A percentile compares a stretch with the other conserved stretches of the same genome.
Evolutionary conservation across 495 filamentous ascomycete species (phyloP).

Genomic region (Entonaema liquescens): DNA sequence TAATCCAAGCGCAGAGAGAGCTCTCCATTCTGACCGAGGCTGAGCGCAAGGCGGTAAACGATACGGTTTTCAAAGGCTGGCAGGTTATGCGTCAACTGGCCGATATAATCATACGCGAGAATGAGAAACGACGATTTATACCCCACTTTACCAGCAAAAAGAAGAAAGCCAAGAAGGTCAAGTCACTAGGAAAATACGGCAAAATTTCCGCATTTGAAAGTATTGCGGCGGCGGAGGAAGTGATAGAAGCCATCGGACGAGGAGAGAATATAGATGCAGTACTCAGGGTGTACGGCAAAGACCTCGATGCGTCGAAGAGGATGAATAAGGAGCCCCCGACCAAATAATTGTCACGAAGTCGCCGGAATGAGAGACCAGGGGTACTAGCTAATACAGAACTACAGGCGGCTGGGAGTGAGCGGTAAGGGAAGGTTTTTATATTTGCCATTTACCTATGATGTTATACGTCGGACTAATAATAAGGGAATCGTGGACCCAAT

Average conservation of each 20-base stretch:
- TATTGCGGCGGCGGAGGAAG: constrained; percentile 52
- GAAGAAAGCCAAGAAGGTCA: constrained; percentile 43
- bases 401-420: neutral
- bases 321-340: constrained; percentile 1
- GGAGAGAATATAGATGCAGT: constrained; percentile 43
- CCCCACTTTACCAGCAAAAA: constrained; percentile 39
- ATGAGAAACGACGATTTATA: constrained; percentile 45
- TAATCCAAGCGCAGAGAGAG: constrained; percentile 58
- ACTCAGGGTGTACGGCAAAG: constrained; percentile 10
- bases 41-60: constrained; percentile 37
- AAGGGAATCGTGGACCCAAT: neutral
- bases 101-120: constrained; percentile 48
- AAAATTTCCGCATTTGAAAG: constrained; percentile 56
- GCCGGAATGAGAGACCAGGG: neutral
- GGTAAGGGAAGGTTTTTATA: too few relatives aligned
- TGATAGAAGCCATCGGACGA: constrained; percentile 49
- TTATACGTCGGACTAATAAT: neutral
- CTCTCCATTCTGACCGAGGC: constrained; percentile 42
- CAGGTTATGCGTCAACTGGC: constrained; percentile 52
- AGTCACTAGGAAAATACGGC: constrained; percentile 26
- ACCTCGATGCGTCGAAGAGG: neutral
- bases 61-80: constrained; percentile 53
- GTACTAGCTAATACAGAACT: neutral
- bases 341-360: neutral
- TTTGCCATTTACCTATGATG: neutral